These are phyloP conservation scores for Xylaria nigripes DNA, from an alignment of 495 filamentous ascomycete species.

Conservation along the genomic window DNA sequence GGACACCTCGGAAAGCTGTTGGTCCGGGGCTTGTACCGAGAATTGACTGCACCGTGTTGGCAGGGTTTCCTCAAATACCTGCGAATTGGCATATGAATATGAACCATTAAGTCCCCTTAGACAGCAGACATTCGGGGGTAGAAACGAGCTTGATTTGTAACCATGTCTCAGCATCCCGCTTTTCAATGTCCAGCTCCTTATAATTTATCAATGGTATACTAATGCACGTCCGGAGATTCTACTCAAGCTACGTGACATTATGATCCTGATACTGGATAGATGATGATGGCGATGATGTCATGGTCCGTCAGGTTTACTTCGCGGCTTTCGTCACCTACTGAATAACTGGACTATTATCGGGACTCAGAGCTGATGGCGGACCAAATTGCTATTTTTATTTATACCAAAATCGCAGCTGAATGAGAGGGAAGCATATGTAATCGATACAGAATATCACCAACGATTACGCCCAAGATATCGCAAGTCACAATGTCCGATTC, in stretches of 20 bases:
- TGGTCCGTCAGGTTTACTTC: neutral
- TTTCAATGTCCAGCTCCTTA: no score
- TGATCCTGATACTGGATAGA: neutral
- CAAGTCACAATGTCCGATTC: conserved; percentile 31
- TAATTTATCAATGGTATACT: no score
- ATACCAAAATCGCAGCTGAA: neutral
- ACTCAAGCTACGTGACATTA: neutral
- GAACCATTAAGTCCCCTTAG: neutral
- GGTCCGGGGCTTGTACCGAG: neutral
- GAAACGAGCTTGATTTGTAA: no score
- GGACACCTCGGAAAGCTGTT: neutral
- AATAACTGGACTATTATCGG: no score
- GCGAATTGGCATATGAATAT: neutral
- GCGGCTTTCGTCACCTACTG: neutral
- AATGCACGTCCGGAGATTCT: neutral
- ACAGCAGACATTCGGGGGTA: no score
- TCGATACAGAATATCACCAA: neutral
- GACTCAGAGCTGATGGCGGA: no score
- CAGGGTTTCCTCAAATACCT: no score
- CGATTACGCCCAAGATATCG: neutral
- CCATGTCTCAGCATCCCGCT: no score
- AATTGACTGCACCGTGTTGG: neutral
- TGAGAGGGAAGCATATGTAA: neutral
- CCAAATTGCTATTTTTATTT: neutral
- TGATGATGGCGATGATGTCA: conserved; percentile 11